Conservation (phyloP, 2,329 filamentous ascomycete species). For the Talaromyces sp. region DNA sequence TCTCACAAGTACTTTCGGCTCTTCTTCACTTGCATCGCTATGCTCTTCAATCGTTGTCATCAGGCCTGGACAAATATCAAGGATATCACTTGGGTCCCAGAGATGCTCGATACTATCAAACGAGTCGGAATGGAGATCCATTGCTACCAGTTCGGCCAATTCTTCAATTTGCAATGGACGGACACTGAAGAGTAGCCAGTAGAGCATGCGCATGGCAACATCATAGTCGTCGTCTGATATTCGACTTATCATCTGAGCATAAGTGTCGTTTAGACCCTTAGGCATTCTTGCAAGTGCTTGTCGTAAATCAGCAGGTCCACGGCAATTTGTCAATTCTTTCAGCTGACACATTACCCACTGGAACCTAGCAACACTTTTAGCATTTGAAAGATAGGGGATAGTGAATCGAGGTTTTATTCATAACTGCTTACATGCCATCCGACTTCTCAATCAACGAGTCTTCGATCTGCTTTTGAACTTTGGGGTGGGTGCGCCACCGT, state of each 20-base stretch:
- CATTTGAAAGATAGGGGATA: neutral
- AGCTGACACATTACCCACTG: constrained; percentile 10
- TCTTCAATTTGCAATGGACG: constrained; percentile 7
- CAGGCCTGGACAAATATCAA: constrained; percentile 6
- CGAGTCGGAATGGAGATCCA: constrained; percentile 1
- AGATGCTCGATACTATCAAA: neutral
- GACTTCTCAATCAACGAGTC: constrained; percentile 5
- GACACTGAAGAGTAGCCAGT: constrained; percentile 7
- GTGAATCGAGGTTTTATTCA: neutral
- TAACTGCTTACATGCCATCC: constrained; percentile 6
- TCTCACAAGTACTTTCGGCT: constrained; percentile 3
- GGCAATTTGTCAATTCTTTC: neutral
- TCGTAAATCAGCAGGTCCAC: constrained; percentile 1
- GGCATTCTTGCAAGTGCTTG: constrained; percentile 3
- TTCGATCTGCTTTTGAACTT: constrained; percentile 7
- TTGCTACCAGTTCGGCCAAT: constrained; percentile 5
- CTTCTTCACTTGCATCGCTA: neutral
- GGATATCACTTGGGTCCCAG: constrained; percentile 7
- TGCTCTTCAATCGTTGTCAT: constrained; percentile 6
- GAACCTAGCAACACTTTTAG: constrained; percentile 1
- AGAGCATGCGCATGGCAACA: constrained; percentile 5
- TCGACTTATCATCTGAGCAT: constrained; percentile 3
- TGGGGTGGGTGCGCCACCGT: constrained; percentile 2
- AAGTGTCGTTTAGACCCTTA: constrained; percentile 2
- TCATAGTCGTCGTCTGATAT: constrained; percentile 4